phyloP scores from a whole-genome alignment of 306 rosid species.

The Dryas drummondii region DNA sequence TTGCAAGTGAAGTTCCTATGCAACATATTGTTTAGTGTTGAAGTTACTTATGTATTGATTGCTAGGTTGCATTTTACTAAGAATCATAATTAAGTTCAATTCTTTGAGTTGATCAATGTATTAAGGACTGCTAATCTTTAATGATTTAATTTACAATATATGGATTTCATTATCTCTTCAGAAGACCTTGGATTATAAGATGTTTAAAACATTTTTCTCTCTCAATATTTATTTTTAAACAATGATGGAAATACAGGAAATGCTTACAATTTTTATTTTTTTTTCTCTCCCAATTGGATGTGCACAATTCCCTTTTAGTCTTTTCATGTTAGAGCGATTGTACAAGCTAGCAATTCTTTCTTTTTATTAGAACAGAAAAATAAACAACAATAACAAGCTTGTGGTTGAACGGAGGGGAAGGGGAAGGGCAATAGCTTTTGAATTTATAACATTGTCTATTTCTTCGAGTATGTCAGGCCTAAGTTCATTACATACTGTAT shows the following conservation, averaged over 20 bases:
- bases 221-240: no score
- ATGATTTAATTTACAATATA: neutral
- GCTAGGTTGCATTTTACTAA: constrained; percentile 13
- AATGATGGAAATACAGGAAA: no score
- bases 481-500: constrained; percentile 19
- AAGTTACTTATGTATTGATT: neutral
- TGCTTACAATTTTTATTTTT: no score
- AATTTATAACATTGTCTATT: neutral
- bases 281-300: no score
- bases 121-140: neutral
- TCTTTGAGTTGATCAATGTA: neutral
- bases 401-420: neutral
- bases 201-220: no score
- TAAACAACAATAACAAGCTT: neutral
- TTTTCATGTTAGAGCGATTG: neutral
- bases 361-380: neutral
- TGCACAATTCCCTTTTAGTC: no score
- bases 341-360: neutral
- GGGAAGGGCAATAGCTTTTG: neutral
- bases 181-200: neutral
- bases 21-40: neutral
- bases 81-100: constrained; percentile 2
- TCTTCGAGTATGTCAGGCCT: constrained; percentile 6
- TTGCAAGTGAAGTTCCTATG: constrained; percentile 5
- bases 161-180: neutral